Evolutionary conservation across 2,329 filamentous ascomycete species (phyloP), one percentile per base, ranked within the genome.

Genomic region (Ophiostoma australiae): DNA sequence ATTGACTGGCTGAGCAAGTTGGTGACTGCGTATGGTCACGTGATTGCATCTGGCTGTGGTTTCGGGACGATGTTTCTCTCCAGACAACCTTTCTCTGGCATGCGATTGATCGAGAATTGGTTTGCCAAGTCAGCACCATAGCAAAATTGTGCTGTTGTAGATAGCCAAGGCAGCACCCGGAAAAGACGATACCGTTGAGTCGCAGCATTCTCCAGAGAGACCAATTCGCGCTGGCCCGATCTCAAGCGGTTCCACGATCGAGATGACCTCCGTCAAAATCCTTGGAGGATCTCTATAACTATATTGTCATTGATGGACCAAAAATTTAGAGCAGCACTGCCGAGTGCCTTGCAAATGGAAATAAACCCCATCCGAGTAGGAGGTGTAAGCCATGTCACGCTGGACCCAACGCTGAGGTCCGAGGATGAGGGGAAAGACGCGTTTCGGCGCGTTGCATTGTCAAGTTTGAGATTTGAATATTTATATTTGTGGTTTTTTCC

Each of bases 391-490:
- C 20, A 23, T 23, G 48, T 52, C 8, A 23, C 52, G 52, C 20
- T 48, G 44, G 44, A 48, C 44, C 44, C 44, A 48, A 48, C 44
- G 20, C 44, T 48, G 44, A 48, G 44, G 20, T 48, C 44, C 44
- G 44, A 48, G 44, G n/a, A 33, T 63, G 58, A 63, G 58, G 58
- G 58, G 58, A 63, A 31, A 63, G 58, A 33, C 58, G 58, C 58
- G 58, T 63, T 63, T 33, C 27, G 23, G 58, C 58, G 58, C 58
- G 58, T 63, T 63, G 27, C 27, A 31, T 63, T 63, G 27, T 58
- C 23, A n/a, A 58, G n/a, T 58, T 58, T 15, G 52, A 27, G 52
- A n/a, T 27, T 58, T 31, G 23, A 23, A 27, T 58, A 27, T 4
- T 20, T 58, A 20, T n/a, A 23, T 58, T 41, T 41, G 10, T 41